Evolutionary conservation across 2,329 filamentous ascomycete genomes (phyloP).

Genomic region (Verticillium zaregamsianum): DNA sequence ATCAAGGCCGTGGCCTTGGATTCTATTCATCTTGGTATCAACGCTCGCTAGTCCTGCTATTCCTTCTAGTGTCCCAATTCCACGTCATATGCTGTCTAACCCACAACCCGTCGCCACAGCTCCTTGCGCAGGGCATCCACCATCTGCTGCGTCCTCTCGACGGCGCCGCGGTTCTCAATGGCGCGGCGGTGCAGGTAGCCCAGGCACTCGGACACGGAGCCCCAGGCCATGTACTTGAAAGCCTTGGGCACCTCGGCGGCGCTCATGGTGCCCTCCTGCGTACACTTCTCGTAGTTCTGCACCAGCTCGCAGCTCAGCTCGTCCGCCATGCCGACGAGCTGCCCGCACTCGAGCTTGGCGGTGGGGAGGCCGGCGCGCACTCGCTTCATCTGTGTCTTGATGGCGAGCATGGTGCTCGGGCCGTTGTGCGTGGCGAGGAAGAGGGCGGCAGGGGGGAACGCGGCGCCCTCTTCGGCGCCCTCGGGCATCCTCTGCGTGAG

Average conservation of each 20-base stretch:
- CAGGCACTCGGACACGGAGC: constrained; percentile 31
- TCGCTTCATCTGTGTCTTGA: constrained; percentile 37
- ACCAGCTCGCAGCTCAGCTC: constrained; percentile 48
- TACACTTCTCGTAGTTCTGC: constrained; percentile 23
- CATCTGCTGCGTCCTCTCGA: constrained; percentile 19
- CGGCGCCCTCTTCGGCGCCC: constrained; percentile 21
- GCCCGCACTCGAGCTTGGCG: constrained; percentile 40
- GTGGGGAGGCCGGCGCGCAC: constrained; percentile 27
- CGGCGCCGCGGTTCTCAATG: constrained; percentile 30
- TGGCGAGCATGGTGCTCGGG: constrained; percentile 33
- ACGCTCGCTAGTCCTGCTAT: background rate
- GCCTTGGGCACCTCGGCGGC: constrained; percentile 18
- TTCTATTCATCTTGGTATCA: background rate
- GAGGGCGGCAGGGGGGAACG: constrained; percentile 42
- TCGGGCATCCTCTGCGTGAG: constrained; percentile 15
- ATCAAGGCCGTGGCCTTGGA: background rate
- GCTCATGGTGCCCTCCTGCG: constrained; percentile 12
- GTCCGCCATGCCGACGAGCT: constrained; percentile 55
- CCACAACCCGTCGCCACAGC: constrained; percentile 20
- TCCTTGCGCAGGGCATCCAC: constrained; percentile 22
- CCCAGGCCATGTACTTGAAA: constrained; percentile 37
- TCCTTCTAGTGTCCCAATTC: background rate
- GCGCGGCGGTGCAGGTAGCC: constrained; percentile 31
- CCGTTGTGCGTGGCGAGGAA: constrained; percentile 52
- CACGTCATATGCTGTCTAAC: constrained; percentile 2